Base-by-base conservation (phyloP, 148 eudicot species). In the Vaccinium vitisidaea region DNA sequence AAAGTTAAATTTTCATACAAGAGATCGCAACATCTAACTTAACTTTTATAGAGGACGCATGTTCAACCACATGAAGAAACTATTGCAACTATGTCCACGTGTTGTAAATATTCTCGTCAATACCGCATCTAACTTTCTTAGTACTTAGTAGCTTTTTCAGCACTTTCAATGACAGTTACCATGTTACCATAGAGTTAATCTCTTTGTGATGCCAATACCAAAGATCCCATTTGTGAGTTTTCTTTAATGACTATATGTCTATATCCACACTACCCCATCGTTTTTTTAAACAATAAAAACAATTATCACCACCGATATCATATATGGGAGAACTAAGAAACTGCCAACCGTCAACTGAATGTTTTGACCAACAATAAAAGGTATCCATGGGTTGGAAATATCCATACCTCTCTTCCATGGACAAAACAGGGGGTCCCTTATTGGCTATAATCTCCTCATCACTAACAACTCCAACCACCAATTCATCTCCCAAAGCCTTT, bases 351-450 rank as follows among this genome's bases (percentile, higher is more conserved):
- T 18, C 77, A 49, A 74, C 46, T 30, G 30, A 69, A 49, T 7
- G 49, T 78, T 63, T 36, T 55, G 53, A 69, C 25, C 75, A 54
- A 77, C 61, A 5, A 77, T 16, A 54, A 3, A 75, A 53, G 12
- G 56, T 16, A 27, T 15, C 15, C 16, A 16, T 52, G 14, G 46
- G 49, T 13, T 49, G 39, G 11, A 21, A 56, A n/a, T 19, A 71
- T 53, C 5, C 56, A 58, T 90, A 97, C 99, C 99, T 97, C 84
- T 97, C 99, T 85, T 94, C 94, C 98, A 97, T 93, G 52, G 96
- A 90, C 86, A 95, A 89, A 65, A 97, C 98, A 46, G 99, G 98
- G 39, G 98, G 99, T 46, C 98, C 99, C 87, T 96, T 96, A 83
- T 93, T 93, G 86, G 95, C 92, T 86, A 94, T 67, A 79, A 97